Evolutionary conservation across 768 basidiomycete species (phyloP).

Genomic region (Lactarius sp.): DNA sequence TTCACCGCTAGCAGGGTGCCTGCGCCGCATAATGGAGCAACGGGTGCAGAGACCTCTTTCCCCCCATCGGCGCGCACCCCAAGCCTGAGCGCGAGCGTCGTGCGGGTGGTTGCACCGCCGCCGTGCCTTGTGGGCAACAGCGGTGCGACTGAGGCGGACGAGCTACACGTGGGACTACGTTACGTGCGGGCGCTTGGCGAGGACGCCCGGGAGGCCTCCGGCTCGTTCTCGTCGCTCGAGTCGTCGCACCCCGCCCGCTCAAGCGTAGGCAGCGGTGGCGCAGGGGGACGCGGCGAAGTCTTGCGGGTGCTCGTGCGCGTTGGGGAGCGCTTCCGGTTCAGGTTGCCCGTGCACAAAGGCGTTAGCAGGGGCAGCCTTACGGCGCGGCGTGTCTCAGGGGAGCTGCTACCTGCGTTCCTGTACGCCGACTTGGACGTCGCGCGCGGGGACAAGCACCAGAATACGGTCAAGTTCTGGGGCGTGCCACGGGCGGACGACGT

Average conservation of each 20-base stretch:
- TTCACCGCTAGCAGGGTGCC: slow-evolving; percentile 69
- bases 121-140: not conserved
- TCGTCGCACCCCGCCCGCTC: slow-evolving; percentile 46
- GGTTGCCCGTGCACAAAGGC: slow-evolving; percentile 20
- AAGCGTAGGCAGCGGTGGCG: slow-evolving; percentile 16
- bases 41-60: slow-evolving; percentile 20
- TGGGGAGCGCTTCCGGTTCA: slow-evolving; percentile 26
- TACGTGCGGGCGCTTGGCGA: slow-evolving; percentile 68
- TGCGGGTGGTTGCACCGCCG: slow-evolving; percentile 29
- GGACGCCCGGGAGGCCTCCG: slow-evolving; percentile 39
- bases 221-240: slow-evolving; percentile 59
- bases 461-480: slow-evolving; percentile 27
- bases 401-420: slow-evolving; percentile 21
- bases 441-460: slow-evolving; percentile 20
- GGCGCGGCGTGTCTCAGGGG: slow-evolving; percentile 19
- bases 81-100: slow-evolving; percentile 65
- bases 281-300: slow-evolving; percentile 8
- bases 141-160: slow-evolving; percentile 47
- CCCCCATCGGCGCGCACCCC: slow-evolving; percentile 35
- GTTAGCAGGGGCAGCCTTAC: slow-evolving; percentile 8
- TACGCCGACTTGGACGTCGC: slow-evolving; percentile 23
- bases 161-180: slow-evolving; percentile 61
- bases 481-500: slow-evolving; percentile 25
- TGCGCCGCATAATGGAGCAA: slow-evolving; percentile 38
- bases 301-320: slow-evolving; percentile 25